Base-by-base conservation (phyloP, 495 filamentous ascomycete species). In the Aspergillus hancockii region DNA sequence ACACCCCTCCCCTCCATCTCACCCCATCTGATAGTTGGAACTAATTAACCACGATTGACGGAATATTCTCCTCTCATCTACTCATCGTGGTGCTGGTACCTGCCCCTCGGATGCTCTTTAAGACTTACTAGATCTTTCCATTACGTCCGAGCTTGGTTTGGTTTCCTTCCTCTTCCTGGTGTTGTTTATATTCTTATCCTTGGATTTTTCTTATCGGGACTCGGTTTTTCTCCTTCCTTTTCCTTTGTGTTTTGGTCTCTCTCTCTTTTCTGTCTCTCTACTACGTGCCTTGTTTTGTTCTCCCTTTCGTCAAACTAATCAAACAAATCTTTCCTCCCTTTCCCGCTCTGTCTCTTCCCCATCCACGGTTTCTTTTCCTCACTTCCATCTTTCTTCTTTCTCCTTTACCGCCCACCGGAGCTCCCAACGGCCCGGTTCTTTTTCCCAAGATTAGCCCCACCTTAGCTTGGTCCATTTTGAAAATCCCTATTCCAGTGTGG, bases 401-500 rank as follows among this genome's bases (percentile, higher is more conserved):
- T 36, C 19, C 23, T 52, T 57, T 41, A 52, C 61, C 58, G 47
- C 56, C 55, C 52, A 43, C 49, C 41, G 49, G 45, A 49, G 38
- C 57, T 61, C 46, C 49, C 55, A 61, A 62, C 58, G 59, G 58
- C 47, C 58, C 62, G 57, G 65, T 54, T 56, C 56, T 60, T 62
- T 64, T 60, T 61, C 60, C 41, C 57, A 63, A 49, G 43, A 59
- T 46, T 59, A 64, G 67, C 67, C 67, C 67, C 67, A 67, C 67
- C 59, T 67, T 61, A 70, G 67, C 65, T 71, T 52, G 30, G 58
- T 57, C 59, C 57, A 57, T 63, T 65, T 49, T 57, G 45, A 57
- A 63, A 56, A 54, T 60, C 54, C 56, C 52, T 50, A 56, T 55
- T 16, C 54, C n/a, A 49, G 31, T 50, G 55, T 57, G 55, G 46